phyloP scores from a whole-genome alignment of 1,139 yeast species.

The Maudiozyma humilis region DNA sequence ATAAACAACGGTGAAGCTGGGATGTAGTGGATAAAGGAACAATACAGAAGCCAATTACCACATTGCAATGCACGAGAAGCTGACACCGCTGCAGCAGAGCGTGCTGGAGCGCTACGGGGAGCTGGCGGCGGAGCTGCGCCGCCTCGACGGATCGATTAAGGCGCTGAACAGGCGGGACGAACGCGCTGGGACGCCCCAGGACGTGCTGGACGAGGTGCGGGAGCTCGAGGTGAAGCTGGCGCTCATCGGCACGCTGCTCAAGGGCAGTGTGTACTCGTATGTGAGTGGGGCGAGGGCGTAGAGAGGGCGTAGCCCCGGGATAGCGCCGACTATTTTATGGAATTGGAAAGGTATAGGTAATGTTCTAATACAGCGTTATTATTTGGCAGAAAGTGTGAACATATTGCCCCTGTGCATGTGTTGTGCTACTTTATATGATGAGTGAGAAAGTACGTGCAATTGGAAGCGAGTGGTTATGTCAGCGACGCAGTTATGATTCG shows the following conservation, averaged over 20 bases:
- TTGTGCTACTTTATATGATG: too few species aligned
- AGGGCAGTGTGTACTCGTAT: conserved; percentile 59
- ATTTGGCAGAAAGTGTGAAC: too few species aligned
- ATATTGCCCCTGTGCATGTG: too few species aligned
- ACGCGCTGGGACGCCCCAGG: conserved; percentile 21
- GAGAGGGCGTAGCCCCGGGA: conserved; percentile 21
- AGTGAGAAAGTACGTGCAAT: too few species aligned
- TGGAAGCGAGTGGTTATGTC: too few species aligned
- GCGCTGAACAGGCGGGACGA: conserved; percentile 18
- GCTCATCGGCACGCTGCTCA: conserved; percentile 55
- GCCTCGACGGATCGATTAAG: conserved; percentile 25
- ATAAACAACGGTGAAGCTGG: neutral
- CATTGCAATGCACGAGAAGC: neutral
- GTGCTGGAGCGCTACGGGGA: conserved; percentile 25
- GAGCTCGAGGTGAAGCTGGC: conserved; percentile 57
- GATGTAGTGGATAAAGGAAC: neutral
- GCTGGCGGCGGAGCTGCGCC: conserved; percentile 23
- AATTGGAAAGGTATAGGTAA: too few species aligned
- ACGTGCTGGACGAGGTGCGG: conserved; percentile 34
- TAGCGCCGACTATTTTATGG: conserved; percentile 1
- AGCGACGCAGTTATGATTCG: too few species aligned
- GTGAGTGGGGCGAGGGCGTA: conserved; percentile 35
- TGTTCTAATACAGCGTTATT: too few species aligned
- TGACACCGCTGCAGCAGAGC: conserved; percentile 23
- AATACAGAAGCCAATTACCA: conserved; percentile 6